These are phyloP conservation scores for Irpex lacteus DNA, from an alignment of 1,284 basidiomycete species.

Conservation along the genomic window DNA sequence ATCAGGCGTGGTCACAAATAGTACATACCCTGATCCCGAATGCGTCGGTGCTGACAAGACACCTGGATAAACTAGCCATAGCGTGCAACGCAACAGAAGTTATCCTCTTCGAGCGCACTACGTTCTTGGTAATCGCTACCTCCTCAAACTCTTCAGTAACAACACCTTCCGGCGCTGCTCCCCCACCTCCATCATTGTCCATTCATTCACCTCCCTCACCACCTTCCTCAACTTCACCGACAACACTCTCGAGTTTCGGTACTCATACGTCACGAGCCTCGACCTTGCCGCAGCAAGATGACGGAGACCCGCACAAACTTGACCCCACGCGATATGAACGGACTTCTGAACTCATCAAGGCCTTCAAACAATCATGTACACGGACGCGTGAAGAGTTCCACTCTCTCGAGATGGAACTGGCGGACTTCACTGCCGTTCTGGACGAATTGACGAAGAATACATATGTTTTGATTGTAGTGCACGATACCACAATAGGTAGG, in stretches of 20 bases:
- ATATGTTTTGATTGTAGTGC: constrained; percentile 87
- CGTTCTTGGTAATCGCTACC: constrained; percentile 94
- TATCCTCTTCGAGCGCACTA: constrained; percentile 94
- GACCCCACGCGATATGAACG: constrained; percentile 90
- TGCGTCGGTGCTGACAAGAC: constrained; percentile 81
- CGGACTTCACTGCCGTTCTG: constrained; percentile 88
- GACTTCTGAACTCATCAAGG: constrained; percentile 93
- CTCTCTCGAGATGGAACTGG: constrained; percentile 76
- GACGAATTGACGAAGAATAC: constrained; percentile 95
- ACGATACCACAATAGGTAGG: constrained; percentile 84
- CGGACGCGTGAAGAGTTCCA: constrained; percentile 81
- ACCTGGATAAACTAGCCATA: constrained; percentile 82
- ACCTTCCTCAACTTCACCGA: constrained; percentile 17
- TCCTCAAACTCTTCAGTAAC: constrained; percentile 38
- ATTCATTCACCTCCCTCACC: constrained; percentile 14
- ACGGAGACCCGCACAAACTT: constrained; percentile 47
- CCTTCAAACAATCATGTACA: constrained; percentile 89
- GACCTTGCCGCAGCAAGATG: constrained; percentile 18
- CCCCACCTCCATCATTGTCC: constrained; percentile 14
- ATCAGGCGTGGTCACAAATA: constrained; percentile 95
- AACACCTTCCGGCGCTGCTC: constrained; percentile 11
- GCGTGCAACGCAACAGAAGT: constrained; percentile 91
- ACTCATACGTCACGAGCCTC: constrained; percentile 13
- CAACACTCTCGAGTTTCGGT: constrained; percentile 14
- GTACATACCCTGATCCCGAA: constrained; percentile 97